Evolutionary conservation across 2,329 filamentous ascomycete species (phyloP), one percentile per base, ranked within the genome.

Genomic region (Geosmithia putterillii): DNA sequence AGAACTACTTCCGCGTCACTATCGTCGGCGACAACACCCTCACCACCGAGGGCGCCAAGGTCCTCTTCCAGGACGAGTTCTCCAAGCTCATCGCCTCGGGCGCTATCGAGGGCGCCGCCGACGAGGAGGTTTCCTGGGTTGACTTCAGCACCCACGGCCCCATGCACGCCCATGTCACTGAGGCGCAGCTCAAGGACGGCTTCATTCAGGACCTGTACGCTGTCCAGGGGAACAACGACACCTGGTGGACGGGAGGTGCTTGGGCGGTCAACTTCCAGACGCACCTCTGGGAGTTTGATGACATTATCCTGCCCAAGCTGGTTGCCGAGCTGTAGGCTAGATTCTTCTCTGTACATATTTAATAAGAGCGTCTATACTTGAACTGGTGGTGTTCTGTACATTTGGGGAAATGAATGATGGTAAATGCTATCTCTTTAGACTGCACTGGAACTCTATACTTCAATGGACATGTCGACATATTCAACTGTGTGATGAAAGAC

Each of bases 161-260:
- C 14, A 63, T 62, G 48, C 53, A 61, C 23, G 44, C 62, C 36
- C 54, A 51, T 12, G 59, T 65, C 0, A 50, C 57, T 0, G 47
- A 52, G 2, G 51, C 59, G 2, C 55, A 57, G 10, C 62, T 71
- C 43, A 49, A 46, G 18, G 47, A 44, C 7, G 66, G 67, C 0
- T 70, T 69, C 40, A 64, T 70, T 44, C 54, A 57, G 34, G 48
- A 59, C 36, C 52, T 68, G 41, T 59, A 64, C 48, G 59, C 51
- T 2, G 51, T 72, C 22, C 68, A 71, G 51, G 68, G 68, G 0
- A 46, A 59, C 15, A 52, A 56, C 17, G 62, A 59, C n/a, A 71
- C 67, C 0, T 71, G 55, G 51, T 70, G 62, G 48, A 70, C 65
- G 0, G 67, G 68, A 1, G 58, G 59, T 14, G 60, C 65, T 4